Evolutionary conservation across 805 yeast species (phyloP).

Genomic region (Ogataea corticis): DNA sequence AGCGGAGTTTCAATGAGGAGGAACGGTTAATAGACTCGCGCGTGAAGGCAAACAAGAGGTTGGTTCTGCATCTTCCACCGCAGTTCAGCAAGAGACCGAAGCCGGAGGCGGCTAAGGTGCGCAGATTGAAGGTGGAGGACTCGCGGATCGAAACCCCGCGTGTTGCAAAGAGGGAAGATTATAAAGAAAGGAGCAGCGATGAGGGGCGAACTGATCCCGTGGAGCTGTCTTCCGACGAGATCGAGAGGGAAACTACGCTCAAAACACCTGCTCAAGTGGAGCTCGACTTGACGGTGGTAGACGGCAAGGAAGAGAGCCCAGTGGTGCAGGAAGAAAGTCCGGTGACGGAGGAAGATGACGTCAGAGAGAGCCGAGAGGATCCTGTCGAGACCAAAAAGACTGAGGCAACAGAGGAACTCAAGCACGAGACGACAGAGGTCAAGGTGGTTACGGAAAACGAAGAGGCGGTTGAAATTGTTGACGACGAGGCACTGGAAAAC

Average conservation of each 20-base stretch:
- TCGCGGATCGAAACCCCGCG: background rate
- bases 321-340: background rate
- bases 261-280: too few species aligned
- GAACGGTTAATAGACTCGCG: constrained; percentile 16
- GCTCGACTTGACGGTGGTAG: too few species aligned
- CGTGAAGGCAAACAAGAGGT: constrained; percentile 16
- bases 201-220: constrained; percentile 4
- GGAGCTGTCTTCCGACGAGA: constrained; percentile 13
- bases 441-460: background rate
- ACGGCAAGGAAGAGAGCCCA: background rate
- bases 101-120: background rate
- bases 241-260: constrained; percentile 9
- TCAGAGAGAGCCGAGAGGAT: too few species aligned
- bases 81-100: constrained; percentile 13
- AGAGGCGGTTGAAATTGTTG: too few species aligned
- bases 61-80: constrained; percentile 22
- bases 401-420: too few species aligned
- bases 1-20: constrained; percentile 16
- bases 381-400: too few species aligned
- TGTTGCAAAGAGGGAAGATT: background rate
- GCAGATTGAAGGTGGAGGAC: constrained; percentile 1
- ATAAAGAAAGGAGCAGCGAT: background rate
- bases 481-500: too few species aligned
- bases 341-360: too few species aligned
- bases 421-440: background rate